A percentile compares a stretch with the other conserved stretches of the same genome.
Conservation (phyloP, 2,329 filamentous ascomycete species). For the Cladosporium phlei region DNA sequence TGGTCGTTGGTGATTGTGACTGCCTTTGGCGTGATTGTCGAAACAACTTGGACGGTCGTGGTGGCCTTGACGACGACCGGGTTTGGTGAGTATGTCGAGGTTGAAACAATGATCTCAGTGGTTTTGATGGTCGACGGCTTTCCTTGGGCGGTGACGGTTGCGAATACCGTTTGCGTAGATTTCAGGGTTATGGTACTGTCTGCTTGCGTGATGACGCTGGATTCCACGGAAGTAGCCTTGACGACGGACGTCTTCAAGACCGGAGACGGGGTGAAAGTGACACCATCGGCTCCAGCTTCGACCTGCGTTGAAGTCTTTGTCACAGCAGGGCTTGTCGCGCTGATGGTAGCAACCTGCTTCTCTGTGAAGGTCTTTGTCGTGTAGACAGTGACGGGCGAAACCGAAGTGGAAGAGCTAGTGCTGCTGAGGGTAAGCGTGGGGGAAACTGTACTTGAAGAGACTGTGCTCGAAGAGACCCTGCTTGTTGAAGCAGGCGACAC, state of each 20-base stretch:
- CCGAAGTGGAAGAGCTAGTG: constrained; percentile 1
- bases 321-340: constrained; percentile 27
- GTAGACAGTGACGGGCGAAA: constrained; percentile 24
- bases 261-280: constrained; percentile 30
- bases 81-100: constrained; percentile 13
- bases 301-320: constrained; percentile 22
- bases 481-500: constrained; percentile 1
- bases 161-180: constrained; percentile 8
- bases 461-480: background rate
- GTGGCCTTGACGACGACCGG: constrained; percentile 24
- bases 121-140: constrained; percentile 17
- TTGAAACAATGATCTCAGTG: constrained; percentile 18
- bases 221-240: constrained; percentile 22
- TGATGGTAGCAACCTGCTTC: constrained; percentile 24
- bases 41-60: constrained; percentile 14
- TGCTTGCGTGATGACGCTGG: constrained; percentile 14
- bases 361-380: constrained; percentile 27
- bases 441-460: background rate
- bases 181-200: constrained; percentile 16
- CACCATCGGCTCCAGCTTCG: constrained; percentile 29
- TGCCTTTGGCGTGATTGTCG: constrained; percentile 18
- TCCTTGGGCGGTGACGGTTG: constrained; percentile 14
- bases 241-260: constrained; percentile 23
- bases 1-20: constrained; percentile 18
- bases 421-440: too few species aligned